These are phyloP conservation scores for Cladorrhinum samala DNA, from an alignment of 495 filamentous ascomycete genomes.

Conservation along the genomic window DNA sequence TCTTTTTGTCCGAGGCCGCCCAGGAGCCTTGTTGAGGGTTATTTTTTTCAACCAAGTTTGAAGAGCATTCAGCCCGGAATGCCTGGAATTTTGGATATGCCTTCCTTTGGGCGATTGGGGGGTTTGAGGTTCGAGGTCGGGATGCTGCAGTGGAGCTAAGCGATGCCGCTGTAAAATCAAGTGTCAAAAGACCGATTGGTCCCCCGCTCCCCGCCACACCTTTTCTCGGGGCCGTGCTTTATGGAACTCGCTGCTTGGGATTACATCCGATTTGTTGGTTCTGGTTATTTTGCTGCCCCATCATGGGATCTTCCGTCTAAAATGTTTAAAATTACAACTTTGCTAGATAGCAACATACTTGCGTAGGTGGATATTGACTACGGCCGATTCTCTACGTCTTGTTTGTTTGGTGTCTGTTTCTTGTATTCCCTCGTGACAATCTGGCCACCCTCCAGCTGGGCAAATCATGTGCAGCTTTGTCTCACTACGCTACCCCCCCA, in stretches of 20 bases:
- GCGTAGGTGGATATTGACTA: too few species aligned
- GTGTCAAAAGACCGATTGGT: background rate
- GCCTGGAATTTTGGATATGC: constrained; percentile 1
- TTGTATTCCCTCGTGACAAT: constrained; percentile 4
- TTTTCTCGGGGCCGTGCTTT: background rate
- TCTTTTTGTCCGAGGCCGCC: background rate
- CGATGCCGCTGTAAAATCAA: background rate
- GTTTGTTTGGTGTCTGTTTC: background rate
- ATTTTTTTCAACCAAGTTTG: too few species aligned
- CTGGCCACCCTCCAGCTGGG: background rate
- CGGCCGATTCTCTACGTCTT: background rate
- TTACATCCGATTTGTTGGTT: constrained; percentile 9
- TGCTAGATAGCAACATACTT: background rate
- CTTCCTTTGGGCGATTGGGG: background rate
- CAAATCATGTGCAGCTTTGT: constrained; percentile 6
- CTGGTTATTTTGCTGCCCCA: background rate
- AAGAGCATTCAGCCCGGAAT: too few species aligned
- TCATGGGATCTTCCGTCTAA: background rate
- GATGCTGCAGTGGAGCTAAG: background rate
- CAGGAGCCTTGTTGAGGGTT: too few species aligned
- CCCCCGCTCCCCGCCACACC: background rate
- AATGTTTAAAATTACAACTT: background rate
- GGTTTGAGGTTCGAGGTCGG: background rate
- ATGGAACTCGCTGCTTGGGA: too few species aligned
- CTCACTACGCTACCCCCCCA: constrained; percentile 1